A percentile compares a stretch with the other conserved stretches of the same genome.
These are phyloP conservation scores for Nephelium lappaceum DNA, from an alignment of 345 rosid genomes.

Conservation along the genomic window DNA sequence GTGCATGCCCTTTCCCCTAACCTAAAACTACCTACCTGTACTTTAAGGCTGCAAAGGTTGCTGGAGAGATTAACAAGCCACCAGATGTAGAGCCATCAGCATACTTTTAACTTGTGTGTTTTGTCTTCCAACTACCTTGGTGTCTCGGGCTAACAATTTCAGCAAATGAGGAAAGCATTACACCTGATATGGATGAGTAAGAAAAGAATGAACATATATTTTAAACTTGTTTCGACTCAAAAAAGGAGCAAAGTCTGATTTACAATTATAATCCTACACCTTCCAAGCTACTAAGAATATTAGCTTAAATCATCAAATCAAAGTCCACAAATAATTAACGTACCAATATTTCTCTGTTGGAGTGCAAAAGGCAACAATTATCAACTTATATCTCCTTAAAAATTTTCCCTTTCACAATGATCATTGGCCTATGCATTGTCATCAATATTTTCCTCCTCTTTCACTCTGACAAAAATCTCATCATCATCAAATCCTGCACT, in stretches of 20 bases:
- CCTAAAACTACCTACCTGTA: not conserved
- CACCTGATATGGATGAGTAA: not conserved
- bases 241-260: not conserved
- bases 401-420: not conserved
- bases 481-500: conserved; percentile 76
- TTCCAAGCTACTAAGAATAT: not conserved
- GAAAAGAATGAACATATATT: not conserved
- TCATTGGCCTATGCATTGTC: conserved; percentile 13
- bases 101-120: not conserved
- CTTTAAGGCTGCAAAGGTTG: not conserved
- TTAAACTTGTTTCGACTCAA: not conserved
- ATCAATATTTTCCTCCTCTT: conserved; percentile 45
- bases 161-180: not conserved
- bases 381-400: not conserved
- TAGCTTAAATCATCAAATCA: not conserved
- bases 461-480: conserved; percentile 64
- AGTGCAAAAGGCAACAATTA: not conserved
- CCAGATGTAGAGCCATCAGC: conserved; percentile 4
- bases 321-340: not conserved
- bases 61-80: conserved; percentile 6
- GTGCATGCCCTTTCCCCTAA: not conserved
- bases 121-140: not conserved
- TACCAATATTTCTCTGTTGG: not conserved
- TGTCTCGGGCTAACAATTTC: not conserved
- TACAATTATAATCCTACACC: not conserved